These are phyloP conservation scores for Camellia japonica DNA, from an alignment of 148 eudicot genomes.

Conservation along the genomic window DNA sequence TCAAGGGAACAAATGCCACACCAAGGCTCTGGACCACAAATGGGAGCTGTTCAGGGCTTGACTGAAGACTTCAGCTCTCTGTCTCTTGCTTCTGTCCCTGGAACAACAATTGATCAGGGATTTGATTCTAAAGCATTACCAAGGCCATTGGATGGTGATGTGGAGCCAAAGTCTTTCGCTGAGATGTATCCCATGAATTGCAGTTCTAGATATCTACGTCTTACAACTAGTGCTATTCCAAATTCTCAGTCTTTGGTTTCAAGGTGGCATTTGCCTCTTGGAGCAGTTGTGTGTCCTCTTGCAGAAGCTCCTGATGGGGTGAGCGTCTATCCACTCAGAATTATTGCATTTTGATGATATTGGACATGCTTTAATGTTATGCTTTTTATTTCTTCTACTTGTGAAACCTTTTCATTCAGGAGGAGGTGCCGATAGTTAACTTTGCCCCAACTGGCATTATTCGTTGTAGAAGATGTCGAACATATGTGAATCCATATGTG, in stretches of 20 bases:
- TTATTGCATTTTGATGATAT: slow-evolving; percentile 3
- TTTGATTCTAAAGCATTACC: slow-evolving; percentile 74
- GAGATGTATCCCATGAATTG: slow-evolving; percentile 78
- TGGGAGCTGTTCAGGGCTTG: slow-evolving; percentile 54
- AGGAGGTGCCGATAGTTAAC: slow-evolving; percentile 91
- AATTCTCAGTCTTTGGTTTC: slow-evolving; percentile 87
- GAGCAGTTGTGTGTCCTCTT: slow-evolving; percentile 96
- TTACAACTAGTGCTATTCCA: slow-evolving; percentile 82
- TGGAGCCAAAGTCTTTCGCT: slow-evolving; percentile 52
- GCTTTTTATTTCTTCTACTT: slow-evolving; percentile 15
- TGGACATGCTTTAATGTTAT: slow-evolving; percentile 17
- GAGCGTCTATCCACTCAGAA: slow-evolving; percentile 26
- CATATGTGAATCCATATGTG: slow-evolving; percentile 87
- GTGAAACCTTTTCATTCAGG: slow-evolving; percentile 43
- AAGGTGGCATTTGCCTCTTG: slow-evolving; percentile 97
- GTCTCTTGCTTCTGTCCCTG: slow-evolving; percentile 70
- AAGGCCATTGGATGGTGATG: slow-evolving; percentile 83
- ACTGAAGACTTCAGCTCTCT: slow-evolving; percentile 81
- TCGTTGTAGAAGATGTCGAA: slow-evolving; percentile 99
- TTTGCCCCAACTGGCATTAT: slow-evolving; percentile 83
- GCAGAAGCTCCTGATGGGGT: slow-evolving; percentile 96
- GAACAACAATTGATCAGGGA: slow-evolving; percentile 79
- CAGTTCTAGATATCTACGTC: slow-evolving; percentile 62
- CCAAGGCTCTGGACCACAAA: slow-evolving; percentile 57
- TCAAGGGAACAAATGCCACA: slow-evolving; percentile 31